These are phyloP conservation scores for Cytospora piceae DNA, from an alignment of 2,329 filamentous ascomycete species.

Conservation along the genomic window DNA sequence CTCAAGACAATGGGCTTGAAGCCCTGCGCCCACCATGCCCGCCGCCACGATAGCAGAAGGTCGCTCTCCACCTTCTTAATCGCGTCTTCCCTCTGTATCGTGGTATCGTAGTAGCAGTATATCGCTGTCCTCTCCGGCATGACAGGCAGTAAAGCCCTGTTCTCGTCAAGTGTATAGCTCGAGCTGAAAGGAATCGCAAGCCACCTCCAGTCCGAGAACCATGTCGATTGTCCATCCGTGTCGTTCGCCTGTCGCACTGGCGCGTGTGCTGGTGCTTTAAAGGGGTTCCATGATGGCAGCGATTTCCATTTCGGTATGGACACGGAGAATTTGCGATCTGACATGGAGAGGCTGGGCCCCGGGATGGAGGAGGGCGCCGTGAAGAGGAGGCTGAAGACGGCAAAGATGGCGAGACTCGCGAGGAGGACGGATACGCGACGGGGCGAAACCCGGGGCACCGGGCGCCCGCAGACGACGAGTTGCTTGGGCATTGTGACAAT, in stretches of 20 bases:
- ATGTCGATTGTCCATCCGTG: slow-evolving; percentile 75
- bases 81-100: slow-evolving; percentile 62
- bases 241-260: slow-evolving; percentile 78
- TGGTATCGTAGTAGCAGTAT: slow-evolving; percentile 89
- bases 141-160: slow-evolving; percentile 80
- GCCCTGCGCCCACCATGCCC: slow-evolving; percentile 94
- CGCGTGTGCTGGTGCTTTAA: slow-evolving; percentile 70
- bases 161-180: slow-evolving; percentile 77
- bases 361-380: slow-evolving; percentile 54
- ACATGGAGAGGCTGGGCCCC: slow-evolving; percentile 53
- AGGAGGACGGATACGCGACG: slow-evolving; percentile 59
- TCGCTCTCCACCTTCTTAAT: slow-evolving; percentile 75
- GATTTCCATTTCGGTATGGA: slow-evolving; percentile 47
- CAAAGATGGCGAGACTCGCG: slow-evolving; percentile 55
- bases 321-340: slow-evolving; percentile 50
- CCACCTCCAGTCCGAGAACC: slow-evolving; percentile 92
- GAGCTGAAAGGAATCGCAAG: slow-evolving; percentile 82
- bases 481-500: slow-evolving; percentile 51
- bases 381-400: slow-evolving; percentile 57
- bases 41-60: slow-evolving; percentile 82
- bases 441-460: slow-evolving; percentile 54
- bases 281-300: slow-evolving; percentile 63
- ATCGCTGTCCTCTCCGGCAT: slow-evolving; percentile 71
- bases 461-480: slow-evolving; percentile 51
- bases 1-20: slow-evolving; percentile 85